Evolutionary conservation across 805 yeast species (phyloP), one percentile per base, ranked within the genome.

Genomic region (Saccharomycopsis fodiens): DNA sequence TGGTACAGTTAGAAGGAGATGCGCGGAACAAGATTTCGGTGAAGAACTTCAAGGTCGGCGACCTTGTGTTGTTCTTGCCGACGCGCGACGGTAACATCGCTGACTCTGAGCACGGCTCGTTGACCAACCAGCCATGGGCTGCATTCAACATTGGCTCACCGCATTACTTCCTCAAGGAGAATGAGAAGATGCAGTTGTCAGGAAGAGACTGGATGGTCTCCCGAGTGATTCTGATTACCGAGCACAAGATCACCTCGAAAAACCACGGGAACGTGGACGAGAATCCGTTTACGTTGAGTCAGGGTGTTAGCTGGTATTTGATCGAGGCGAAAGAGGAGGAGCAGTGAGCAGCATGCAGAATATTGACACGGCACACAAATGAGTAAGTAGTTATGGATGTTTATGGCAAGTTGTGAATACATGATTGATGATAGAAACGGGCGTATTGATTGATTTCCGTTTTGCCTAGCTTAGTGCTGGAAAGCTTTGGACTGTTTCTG

Each of bases 81-180:
- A 87, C 96, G 0, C 65, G 78, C 37, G 72, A 73, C 39, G 74
- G 74, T 46, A 55, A 47, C 58, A 34, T 36, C 13, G 35, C 45
- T 13, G 43, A 36, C 21, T 39, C 47, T 13, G 37, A 29, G 1
- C 48, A 46, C 32, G 46, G 13, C 23, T 35, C 42, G 15, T 10
- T 51, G 42, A 63, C 38, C 30, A 46, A 48, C 10, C 76, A 69
- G 45, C 87, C 91, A 0, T 91, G 97, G 97, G 96, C 96, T 0
- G 95, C 95, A 1, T 91, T 91, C 66, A 89, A 93, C 53, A 72
- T 85, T 46, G 95, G 91, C 1, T 82, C 86, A 1, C 93, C 94
- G 0, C 88, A 89, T 59, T 88, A 78, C 59, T 82, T 88, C 57
- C 65, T 91, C 52, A 75, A 77, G 42, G 67, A 69, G 39, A 64